Evolutionary conservation across 768 basidiomycete species (phyloP), one percentile per base, ranked within the genome.

Genomic region (Fistulinella prunicolor): DNA sequence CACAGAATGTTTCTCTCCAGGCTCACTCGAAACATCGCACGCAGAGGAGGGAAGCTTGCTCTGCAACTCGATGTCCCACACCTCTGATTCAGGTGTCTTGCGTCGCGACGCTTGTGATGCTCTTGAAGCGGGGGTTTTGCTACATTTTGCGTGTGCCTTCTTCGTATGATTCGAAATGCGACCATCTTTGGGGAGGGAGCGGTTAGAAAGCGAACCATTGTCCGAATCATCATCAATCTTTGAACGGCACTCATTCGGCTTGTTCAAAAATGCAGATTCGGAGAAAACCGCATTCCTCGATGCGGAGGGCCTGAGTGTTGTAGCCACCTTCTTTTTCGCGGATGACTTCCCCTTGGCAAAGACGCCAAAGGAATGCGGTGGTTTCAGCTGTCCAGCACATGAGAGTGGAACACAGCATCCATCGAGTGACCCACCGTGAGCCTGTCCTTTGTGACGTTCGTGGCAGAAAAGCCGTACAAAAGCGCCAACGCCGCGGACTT

Each of bases 61-160:
- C 44, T 73, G 70, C 13, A 61, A 39, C 55, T 83, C 83, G 23
- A 84, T 80, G 51, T 77, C 78, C 82, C 83, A 84, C 8, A 76
- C 55, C 17, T 72, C 68, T 9, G 82, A 83, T 45, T 58, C 65
- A 2, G 57, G 55, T 34, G 13, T 22, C 19, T 43, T 28, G 13
- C 44, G 44, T 32, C 13, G 30, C 29, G 50, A 12, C 12, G 17
- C 42, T 45, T 36, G 50, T 29, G 32, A 16, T 17, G 32, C 24
- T n/a, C n/a, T n/a, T n/a, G n/a, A n/a, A n/a, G n/a, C n/a, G n/a
- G n/a, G n/a, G n/a, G n/a, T n/a, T n/a, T n/a, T n/a, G n/a, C n/a
- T 6, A 35, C 3, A 5, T 23, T 23, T 44, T 46, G 20, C 5
- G 32, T 16, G 16, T 20, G 23, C 24, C 44, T 47, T 24, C n/a